These are phyloP conservation scores for Strigomonas galati DNA, from an alignment of 208 protist species.

Conservation along the genomic window DNA sequence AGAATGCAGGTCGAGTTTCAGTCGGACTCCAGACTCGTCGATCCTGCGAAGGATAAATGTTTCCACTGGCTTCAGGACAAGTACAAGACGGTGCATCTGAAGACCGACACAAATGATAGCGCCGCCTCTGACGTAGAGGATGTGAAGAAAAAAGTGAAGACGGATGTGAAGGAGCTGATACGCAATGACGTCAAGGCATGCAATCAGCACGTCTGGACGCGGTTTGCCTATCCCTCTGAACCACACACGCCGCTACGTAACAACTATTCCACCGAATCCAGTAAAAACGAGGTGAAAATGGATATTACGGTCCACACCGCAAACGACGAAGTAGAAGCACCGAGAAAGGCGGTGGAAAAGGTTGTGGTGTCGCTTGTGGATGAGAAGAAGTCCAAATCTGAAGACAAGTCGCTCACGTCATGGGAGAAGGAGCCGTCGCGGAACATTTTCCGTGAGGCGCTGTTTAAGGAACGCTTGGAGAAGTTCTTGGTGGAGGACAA, in stretches of 20 bases:
- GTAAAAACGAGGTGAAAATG: neutral
- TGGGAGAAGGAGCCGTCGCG: conserved; percentile 4
- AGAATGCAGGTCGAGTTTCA: neutral
- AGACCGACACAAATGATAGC: neutral
- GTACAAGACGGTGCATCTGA: conserved; percentile 12
- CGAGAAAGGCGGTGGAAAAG: neutral
- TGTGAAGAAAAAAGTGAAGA: neutral
- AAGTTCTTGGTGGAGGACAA: conserved; percentile 13
- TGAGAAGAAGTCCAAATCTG: neutral
- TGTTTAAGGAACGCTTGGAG: conserved; percentile 12
- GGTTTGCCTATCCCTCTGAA: conserved; percentile 45
- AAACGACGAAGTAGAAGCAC: neutral
- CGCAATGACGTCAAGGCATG: conserved; percentile 52
- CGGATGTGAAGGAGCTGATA: conserved; percentile 2
- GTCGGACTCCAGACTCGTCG: conserved; percentile 4
- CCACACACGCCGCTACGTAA: conserved; percentile 22
- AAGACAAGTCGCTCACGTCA: neutral
- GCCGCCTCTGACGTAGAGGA: too few species aligned
- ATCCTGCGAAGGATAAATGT: conserved; percentile 36
- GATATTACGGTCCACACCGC: neutral
- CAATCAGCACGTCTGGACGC: conserved; percentile 34
- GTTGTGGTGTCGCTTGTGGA: neutral
- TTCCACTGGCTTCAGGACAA: conserved; percentile 36
- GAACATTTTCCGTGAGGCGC: neutral
- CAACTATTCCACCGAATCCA: conserved; percentile 27